Evolutionary conservation across 2,329 filamentous ascomycete species (phyloP).

Genomic region (Penicillium sp.): DNA sequence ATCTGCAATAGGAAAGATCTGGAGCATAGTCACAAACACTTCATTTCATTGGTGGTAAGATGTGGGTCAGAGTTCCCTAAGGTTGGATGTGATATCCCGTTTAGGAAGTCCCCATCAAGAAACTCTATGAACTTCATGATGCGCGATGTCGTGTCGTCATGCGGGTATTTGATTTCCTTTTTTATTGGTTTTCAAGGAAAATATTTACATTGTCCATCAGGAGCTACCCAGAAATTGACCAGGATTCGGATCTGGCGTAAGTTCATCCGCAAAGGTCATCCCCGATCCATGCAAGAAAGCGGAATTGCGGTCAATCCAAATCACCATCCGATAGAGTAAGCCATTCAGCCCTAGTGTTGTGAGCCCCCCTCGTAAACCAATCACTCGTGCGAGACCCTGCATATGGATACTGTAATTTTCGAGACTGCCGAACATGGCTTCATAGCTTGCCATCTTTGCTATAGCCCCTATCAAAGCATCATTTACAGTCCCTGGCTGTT

Average conservation of each 20-base stretch:
- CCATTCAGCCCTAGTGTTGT: background rate
- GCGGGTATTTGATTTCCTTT: background rate
- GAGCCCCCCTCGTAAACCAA: background rate
- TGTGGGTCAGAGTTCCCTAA: background rate
- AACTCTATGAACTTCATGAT: background rate
- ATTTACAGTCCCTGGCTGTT: background rate
- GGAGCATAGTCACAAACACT: no score
- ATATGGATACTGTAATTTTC: background rate
- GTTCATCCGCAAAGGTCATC: background rate
- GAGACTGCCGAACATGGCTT: background rate
- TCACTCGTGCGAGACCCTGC: background rate
- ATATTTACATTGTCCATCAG: background rate
- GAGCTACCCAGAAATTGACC: background rate
- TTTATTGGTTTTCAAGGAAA: background rate
- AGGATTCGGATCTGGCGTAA: background rate
- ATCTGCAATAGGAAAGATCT: background rate
- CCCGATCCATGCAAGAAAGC: background rate
- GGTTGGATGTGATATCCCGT: background rate
- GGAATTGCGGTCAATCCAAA: background rate
- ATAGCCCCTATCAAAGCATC: background rate
- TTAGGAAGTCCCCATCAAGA: background rate
- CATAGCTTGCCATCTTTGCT: background rate
- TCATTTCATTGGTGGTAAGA: no score
- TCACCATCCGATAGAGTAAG: background rate
- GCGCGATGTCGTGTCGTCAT: background rate